These are phyloP conservation scores for Aspergillus fijiensis DNA, from an alignment of 2,329 filamentous ascomycete genomes.

Conservation along the genomic window DNA sequence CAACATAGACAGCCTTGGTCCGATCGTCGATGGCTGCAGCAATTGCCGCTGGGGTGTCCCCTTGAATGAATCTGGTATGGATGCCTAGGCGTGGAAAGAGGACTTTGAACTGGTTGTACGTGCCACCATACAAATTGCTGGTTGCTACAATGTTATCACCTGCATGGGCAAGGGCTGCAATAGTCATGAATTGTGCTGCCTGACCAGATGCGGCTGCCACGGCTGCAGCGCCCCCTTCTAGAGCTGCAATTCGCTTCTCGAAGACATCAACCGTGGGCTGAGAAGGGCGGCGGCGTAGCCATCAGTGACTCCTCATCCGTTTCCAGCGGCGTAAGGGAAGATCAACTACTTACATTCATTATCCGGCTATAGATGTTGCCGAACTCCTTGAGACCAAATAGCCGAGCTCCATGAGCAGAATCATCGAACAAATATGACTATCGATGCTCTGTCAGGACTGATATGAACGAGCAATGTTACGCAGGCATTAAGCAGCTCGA, in stretches of 20 bases:
- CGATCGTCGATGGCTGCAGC: constrained; percentile 82
- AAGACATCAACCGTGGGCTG: constrained; percentile 93
- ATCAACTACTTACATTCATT: constrained; percentile 68
- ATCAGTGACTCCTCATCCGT: not conserved
- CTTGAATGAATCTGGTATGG: constrained; percentile 79
- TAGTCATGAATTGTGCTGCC: constrained; percentile 87
- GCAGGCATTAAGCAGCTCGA: not conserved
- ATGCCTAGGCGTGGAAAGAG: constrained; percentile 84
- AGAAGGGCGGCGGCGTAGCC: not conserved
- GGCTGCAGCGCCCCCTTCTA: constrained; percentile 87
- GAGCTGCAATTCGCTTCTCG: constrained; percentile 91
- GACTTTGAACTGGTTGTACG: constrained; percentile 97
- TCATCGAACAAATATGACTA: constrained; percentile 93
- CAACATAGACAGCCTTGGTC: constrained; percentile 88
- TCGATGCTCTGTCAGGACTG: not conserved
- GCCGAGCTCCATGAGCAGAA: constrained; percentile 87
- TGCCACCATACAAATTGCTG: constrained; percentile 88
- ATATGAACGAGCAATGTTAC: not conserved
- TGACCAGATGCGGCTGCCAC: constrained; percentile 84
- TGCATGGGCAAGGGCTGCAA: constrained; percentile 76
- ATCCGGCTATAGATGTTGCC: constrained; percentile 98
- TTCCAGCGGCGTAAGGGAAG: not conserved
- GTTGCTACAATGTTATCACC: constrained; percentile 95
- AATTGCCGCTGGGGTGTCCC: constrained; percentile 77
- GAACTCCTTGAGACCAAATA: constrained; percentile 95